These are phyloP conservation scores for Solanum sejunctum DNA, from an alignment of 257 asterid species.

Conservation along the genomic window DNA sequence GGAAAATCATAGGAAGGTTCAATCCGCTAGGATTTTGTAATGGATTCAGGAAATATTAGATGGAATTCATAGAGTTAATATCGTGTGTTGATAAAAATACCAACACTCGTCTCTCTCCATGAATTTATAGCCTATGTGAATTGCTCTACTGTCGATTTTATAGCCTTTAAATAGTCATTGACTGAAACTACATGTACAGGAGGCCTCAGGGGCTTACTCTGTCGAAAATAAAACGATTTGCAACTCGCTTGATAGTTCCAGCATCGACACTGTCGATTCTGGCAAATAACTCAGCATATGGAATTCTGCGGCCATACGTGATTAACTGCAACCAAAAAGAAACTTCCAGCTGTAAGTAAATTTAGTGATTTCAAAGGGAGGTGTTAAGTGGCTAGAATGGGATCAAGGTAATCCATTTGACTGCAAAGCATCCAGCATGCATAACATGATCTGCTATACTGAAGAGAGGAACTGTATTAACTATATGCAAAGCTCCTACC, in stretches of 20 bases:
- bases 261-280: slow-evolving; percentile 90
- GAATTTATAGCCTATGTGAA: neutral
- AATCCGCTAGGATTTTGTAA: neutral
- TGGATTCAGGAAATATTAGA: neutral
- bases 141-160: neutral
- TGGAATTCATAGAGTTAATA: neutral
- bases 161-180: neutral
- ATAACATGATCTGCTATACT: neutral
- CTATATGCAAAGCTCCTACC: neutral
- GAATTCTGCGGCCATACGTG: slow-evolving; percentile 91
- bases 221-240: slow-evolving; percentile 78
- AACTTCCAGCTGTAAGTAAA: neutral
- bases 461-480: neutral
- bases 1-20: neutral
- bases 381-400: neutral
- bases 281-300: slow-evolving; percentile 79
- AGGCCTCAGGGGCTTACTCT: slow-evolving; percentile 27
- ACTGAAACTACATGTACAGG: neutral
- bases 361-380: neutral
- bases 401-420: neutral
- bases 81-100: neutral
- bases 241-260: slow-evolving; percentile 78
- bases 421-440: neutral
- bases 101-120: neutral
- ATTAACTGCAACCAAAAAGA: slow-evolving; percentile 46